phyloP scores from a whole-genome alignment of 2,329 filamentous ascomycete species.

The Cladosporium sphaerospermum region DNA sequence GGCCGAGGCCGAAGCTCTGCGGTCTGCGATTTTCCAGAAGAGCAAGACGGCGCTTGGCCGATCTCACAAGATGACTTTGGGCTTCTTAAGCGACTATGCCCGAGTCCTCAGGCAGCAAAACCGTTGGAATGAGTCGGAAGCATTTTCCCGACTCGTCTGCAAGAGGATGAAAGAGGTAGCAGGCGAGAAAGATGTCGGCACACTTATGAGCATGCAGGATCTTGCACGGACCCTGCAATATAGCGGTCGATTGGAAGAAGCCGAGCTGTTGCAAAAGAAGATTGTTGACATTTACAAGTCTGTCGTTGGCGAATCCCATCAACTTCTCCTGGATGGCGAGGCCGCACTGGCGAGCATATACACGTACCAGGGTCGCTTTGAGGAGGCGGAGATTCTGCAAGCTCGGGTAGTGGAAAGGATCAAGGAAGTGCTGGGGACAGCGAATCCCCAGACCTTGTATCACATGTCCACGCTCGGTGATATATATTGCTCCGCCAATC shows the following conservation, averaged over 20 bases:
- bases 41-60: not conserved
- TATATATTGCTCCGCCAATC: too few relatives aligned
- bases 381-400: constrained; percentile 11
- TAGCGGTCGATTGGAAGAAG: not conserved
- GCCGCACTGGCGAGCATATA: too few relatives aligned
- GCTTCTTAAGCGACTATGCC: not conserved
- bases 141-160: not conserved
- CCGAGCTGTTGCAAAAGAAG: not conserved
- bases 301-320: too few relatives aligned
- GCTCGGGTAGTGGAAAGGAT: not conserved
- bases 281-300: too few relatives aligned
- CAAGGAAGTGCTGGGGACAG: not conserved
- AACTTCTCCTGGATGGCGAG: too few relatives aligned
- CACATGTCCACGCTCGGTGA: not conserved
- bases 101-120: not conserved
- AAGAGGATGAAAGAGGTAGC: not conserved
- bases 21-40: too few relatives aligned
- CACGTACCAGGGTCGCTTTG: not conserved
- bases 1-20: too few relatives aligned
- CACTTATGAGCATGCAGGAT: not conserved
- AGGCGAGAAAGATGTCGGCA: not conserved
- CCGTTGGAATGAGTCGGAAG: not conserved
- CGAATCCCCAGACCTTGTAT: not conserved
- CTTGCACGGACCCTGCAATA: not conserved
- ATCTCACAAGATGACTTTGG: not conserved